Base-by-base conservation (phyloP, 768 basidiomycete genomes). In the Hirschioporus abietinus region DNA sequence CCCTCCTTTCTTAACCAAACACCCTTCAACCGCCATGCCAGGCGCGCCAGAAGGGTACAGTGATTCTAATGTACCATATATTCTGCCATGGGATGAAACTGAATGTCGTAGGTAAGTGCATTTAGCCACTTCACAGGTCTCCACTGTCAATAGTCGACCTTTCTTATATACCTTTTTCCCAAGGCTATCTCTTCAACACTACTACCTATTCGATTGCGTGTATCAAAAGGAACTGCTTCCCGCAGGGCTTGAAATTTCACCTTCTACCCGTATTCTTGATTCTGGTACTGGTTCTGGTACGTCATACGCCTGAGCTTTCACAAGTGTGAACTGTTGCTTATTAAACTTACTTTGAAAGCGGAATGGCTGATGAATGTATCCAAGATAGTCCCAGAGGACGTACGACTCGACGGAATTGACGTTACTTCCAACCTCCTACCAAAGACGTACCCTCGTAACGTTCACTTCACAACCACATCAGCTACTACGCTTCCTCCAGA, bases 401-500 rank as follows among this genome's bases (percentile, higher is more conserved):
- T 52, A 6, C 42, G 20, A 15, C 42, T 52, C 42, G 42, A 52
- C 42, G 42, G 42, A 52, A 20, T 52, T 52, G 42, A 52, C 42
- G 20, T 52, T 10, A 52, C 42, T 20, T 52, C 42, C 42, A 52
- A 15, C 42, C 42, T 52, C 42, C 42, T 52, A 52, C 42, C 42
- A 15, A 52, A 52, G 42, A 12, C 42, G 20, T 52, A 52, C 42
- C 42, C 42, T 15, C 42, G 15, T 15, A 72, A 72, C 64, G 65
- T 68, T 10, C 23, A 61, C 8, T 71, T 70, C 60, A 58, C 61
- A 24, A 60, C 67, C 30, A 65, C 71, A 24, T 73, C 74, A 36
- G 68, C 71, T n/a, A 73, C 72, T 7, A 25, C 64, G 24, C 73
- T 78, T 18, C 77, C 78, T 0, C 36, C 58, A 1, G 72, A 71